Conservation (phyloP, 2,329 filamentous ascomycete species). For the Colletotrichum viniferum region DNA sequence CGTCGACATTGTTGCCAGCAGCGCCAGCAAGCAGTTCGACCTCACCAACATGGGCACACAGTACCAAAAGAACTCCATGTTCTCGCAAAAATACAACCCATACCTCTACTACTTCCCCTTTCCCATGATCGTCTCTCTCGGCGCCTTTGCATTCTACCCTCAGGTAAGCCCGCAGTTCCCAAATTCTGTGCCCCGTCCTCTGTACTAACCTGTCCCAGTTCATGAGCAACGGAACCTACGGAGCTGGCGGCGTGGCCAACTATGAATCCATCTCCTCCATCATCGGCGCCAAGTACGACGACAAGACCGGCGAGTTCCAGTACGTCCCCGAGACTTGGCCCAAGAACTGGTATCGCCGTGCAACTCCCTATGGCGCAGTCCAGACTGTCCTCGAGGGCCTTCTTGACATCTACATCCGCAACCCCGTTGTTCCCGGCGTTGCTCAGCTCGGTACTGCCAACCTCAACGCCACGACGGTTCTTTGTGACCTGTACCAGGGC, state of each 20-base stretch:
- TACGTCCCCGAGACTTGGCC: conserved; percentile 18
- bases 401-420: neutral
- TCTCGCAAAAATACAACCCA: conserved; percentile 12
- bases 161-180: no score
- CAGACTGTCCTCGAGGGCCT: conserved; percentile 2
- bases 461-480: conserved; percentile 2
- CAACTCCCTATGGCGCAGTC: conserved; percentile 1
- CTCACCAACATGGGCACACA: conserved; percentile 11
- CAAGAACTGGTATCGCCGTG: conserved; percentile 11
- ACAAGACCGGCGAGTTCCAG: conserved; percentile 2
- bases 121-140: conserved; percentile 3
- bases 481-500: conserved; percentile 8
- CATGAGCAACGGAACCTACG: conserved; percentile 13
- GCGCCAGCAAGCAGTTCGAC: conserved; percentile 6
- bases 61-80: conserved; percentile 5
- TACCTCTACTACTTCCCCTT: conserved; percentile 17
- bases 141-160: conserved; percentile 10
- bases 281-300: conserved; percentile 10
- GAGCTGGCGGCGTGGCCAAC: conserved; percentile 8
- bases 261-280: conserved; percentile 15
- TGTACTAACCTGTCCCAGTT: no score
- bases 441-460: conserved; percentile 1
- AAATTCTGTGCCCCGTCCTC: no score
- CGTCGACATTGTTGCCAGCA: conserved; percentile 5
- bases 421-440: neutral